These are phyloP conservation scores for Solanum hybrid DNA, from an alignment of 305 asterid genomes.

Conservation along the genomic window DNA sequence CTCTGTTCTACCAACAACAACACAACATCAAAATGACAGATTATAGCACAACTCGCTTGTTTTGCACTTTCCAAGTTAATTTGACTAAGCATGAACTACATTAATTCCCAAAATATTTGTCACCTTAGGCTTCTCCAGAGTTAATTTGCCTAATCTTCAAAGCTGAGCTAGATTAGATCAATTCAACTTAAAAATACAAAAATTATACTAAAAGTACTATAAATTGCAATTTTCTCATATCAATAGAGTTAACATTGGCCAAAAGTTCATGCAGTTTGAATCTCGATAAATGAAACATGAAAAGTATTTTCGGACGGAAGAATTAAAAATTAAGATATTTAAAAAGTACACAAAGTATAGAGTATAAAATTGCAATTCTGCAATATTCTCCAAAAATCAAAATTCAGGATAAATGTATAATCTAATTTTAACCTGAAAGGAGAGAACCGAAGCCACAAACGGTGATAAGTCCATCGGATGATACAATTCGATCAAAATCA, in stretches of 20 bases:
- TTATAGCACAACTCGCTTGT: background rate
- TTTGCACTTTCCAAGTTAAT: background rate
- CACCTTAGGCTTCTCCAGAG: background rate
- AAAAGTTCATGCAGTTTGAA: background rate
- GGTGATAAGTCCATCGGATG: conserved; percentile 74
- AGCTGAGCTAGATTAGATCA: background rate
- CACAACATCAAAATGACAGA: background rate
- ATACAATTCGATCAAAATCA: conserved; percentile 63
- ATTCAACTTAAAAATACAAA: background rate
- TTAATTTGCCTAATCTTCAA: background rate
- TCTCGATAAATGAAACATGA: background rate
- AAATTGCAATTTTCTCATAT: background rate
- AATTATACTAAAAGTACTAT: background rate
- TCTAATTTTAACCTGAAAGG: conserved; percentile 53
- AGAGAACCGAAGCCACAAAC: conserved; percentile 95
- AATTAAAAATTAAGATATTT: background rate
- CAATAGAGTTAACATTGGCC: background rate
- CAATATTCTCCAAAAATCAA: background rate
- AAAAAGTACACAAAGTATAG: background rate
- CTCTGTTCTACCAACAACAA: conserved; percentile 36
- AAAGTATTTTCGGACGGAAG: background rate
- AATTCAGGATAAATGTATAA: background rate
- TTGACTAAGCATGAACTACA: background rate
- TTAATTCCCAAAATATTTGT: background rate
- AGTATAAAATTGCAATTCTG: background rate